These are phyloP conservation scores for Cyclanthera cordifolia DNA, from an alignment of 306 rosid genomes.

Conservation along the genomic window DNA sequence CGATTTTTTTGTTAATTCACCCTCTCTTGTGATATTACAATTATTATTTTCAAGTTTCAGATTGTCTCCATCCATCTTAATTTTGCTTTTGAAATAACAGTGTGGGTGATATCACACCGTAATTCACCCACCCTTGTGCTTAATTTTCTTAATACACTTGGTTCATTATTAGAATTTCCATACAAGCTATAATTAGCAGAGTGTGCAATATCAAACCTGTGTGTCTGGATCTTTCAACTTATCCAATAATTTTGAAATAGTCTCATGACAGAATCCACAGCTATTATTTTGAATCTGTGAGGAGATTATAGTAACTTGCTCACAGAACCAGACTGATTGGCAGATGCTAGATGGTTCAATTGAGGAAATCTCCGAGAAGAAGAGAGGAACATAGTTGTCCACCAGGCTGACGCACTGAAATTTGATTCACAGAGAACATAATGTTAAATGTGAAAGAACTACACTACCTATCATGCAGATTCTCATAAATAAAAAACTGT, in stretches of 20 bases:
- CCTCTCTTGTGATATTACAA: too few relatives aligned
- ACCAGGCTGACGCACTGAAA: constrained; percentile 62
- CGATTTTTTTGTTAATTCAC: too few relatives aligned
- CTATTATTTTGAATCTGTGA: constrained; percentile 43
- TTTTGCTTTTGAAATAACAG: too few relatives aligned
- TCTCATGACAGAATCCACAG: constrained; percentile 54
- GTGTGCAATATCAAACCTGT: constrained; percentile 31
- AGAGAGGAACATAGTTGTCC: constrained; percentile 68
- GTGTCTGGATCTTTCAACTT: constrained; percentile 73
- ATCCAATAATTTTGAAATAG: constrained; percentile 39
- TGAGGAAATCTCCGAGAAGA: constrained; percentile 49
- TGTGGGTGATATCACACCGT: too few relatives aligned
- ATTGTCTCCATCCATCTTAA: too few relatives aligned
- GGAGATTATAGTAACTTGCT: constrained; percentile 31
- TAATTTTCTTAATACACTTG: background rate
- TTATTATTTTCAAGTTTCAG: too few relatives aligned
- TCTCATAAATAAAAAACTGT: background rate
- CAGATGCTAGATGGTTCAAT: constrained; percentile 55
- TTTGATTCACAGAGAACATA: constrained; percentile 5
- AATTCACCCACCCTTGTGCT: too few relatives aligned
- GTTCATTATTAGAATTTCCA: background rate
- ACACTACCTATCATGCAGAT: background rate
- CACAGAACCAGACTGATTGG: constrained; percentile 53
- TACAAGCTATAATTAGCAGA: background rate
- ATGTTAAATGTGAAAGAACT: background rate